A percentile compares a stretch with the other conserved stretches of the same genome.
These are phyloP conservation scores for Monascus ruber DNA, from an alignment of 2,329 filamentous ascomycete species.

Conservation along the genomic window DNA sequence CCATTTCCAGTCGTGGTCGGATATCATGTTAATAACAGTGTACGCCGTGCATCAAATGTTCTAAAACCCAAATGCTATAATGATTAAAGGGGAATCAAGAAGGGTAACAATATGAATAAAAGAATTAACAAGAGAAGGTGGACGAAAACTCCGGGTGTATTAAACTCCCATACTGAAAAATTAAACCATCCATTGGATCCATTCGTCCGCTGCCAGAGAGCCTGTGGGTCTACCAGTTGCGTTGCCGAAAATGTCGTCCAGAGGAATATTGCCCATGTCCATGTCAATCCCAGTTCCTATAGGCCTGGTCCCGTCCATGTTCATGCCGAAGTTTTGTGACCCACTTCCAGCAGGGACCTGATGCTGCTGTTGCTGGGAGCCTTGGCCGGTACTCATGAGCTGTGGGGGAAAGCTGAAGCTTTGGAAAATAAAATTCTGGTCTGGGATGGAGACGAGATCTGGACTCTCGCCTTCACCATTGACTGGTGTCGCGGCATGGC, in stretches of 20 bases:
- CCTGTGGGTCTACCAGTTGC: conserved; percentile 14
- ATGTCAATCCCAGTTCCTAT: conserved; percentile 19
- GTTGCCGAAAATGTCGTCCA: conserved; percentile 33
- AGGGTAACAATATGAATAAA: too few relatives aligned
- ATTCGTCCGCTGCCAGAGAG: conserved; percentile 22
- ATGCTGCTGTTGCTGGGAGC: conserved; percentile 9
- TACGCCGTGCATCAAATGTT: too few relatives aligned
- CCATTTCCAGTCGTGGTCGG: too few relatives aligned
- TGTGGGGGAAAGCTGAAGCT: conserved; percentile 24
- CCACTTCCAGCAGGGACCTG: conserved; percentile 10
- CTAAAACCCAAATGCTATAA: too few relatives aligned
- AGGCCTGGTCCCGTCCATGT: conserved; percentile 13
- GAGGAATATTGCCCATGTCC: conserved; percentile 21
- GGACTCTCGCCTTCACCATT: conserved; percentile 26
- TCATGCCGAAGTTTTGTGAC: conserved; percentile 15
- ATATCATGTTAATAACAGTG: too few relatives aligned
- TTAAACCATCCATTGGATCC: conserved; percentile 28
- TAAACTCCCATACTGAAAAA: not conserved
- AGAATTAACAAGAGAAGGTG: too few relatives aligned
- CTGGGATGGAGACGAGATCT: conserved; percentile 31
- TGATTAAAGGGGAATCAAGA: too few relatives aligned
- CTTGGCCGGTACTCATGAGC: conserved; percentile 7
- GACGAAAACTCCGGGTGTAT: too few relatives aligned
- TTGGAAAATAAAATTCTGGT: conserved; percentile 32
- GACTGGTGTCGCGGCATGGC: conserved; percentile 18